A percentile compares a stretch with the other conserved stretches of the same genome.
Conservation (phyloP, 176 grass and related monocot genomes). For the Zoysia pacifica region DNA sequence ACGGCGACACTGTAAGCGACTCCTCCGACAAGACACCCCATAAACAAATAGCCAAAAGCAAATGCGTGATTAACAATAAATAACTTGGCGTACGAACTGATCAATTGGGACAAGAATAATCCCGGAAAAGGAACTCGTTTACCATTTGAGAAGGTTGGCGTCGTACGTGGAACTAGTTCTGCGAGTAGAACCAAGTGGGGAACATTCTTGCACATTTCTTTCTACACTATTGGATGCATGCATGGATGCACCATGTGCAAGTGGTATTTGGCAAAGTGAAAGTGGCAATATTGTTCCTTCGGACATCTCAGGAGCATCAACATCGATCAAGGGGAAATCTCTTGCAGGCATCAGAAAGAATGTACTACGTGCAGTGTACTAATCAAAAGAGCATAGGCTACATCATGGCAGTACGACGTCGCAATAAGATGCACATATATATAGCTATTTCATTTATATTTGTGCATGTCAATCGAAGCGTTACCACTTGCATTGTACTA, state of each 20-base stretch:
- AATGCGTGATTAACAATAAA: background rate
- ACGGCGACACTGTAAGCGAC: background rate
- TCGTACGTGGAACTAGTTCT: conserved; percentile 33
- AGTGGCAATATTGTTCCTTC: conserved; percentile 7
- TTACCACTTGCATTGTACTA: background rate
- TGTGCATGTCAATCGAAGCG: too few relatives aligned
- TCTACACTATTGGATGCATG: conserved; percentile 3
- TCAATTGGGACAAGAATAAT: conserved; percentile 42
- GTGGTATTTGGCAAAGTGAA: conserved; percentile 22
- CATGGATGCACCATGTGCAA: background rate
- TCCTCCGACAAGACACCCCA: conserved; percentile 7
- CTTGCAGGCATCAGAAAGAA: background rate
- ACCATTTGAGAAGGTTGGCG: conserved; percentile 26
- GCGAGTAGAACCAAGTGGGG: conserved; percentile 22
- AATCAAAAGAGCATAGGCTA: background rate
- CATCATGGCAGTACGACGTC: too few relatives aligned
- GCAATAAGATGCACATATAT: background rate
- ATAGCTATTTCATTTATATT: too few relatives aligned
- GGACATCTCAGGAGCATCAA: background rate
- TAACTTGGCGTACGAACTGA: conserved; percentile 13
- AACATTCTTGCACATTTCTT: conserved; percentile 26
- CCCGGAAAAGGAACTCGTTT: conserved; percentile 4
- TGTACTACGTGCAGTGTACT: background rate
- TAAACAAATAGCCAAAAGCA: background rate
- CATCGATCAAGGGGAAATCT: background rate